Evolutionary conservation across 164 flowering plant species (phyloP), one percentile per base, ranked within the genome.

Genomic region (Echeveria elegans): DNA sequence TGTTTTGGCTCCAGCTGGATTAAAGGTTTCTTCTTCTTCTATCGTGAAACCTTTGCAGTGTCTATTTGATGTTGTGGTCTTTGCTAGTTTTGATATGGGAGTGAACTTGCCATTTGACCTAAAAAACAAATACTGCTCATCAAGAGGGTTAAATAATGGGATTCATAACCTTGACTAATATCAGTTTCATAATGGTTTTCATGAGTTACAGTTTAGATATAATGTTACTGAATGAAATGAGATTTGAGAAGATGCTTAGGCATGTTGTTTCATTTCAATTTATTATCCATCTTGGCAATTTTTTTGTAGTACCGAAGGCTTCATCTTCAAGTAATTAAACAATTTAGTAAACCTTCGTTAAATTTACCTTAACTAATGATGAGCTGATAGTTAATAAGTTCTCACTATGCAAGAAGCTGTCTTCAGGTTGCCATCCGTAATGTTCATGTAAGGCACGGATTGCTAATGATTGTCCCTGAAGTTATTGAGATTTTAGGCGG

Each of bases 381-480:
- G 4, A 4, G 38, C 38, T 8, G 6, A 36, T 8, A 4, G 38
- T 36, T 36, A 36, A 8, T 36, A 4, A 36, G 9, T 4, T 36
- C 45, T 40, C 45, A 40, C 1, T 14, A 1, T 40, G 45, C 45
- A 40, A 47, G 8, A 47, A 8, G 52, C 61, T 56, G 37, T 32
- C 21, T 76, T 41, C 67, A 95, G 99, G 84, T 95, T 79, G 86
- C 71, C 31, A 71, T 89, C 56, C 77, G 79, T 72, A 86, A 88
- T 79, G 97, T 89, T 4, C 72, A 83, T 66, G 66, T 92, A 59
- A 82, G 94, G 23, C 97, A 73, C 79, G 99, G 99, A 66, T 80
- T 89, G 66, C 74, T 95, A 34, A 83, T 89, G 92, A 70, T 94
- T 76, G 99, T 89, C 48, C 96, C 97, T 45, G 97, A 94, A 79